Percentiles rank a stretch among this genome's conserved stretches.
Conservation (phyloP, 225 moss, liverwort and hornwort genomes). For the Sphagnum contortum region DNA sequence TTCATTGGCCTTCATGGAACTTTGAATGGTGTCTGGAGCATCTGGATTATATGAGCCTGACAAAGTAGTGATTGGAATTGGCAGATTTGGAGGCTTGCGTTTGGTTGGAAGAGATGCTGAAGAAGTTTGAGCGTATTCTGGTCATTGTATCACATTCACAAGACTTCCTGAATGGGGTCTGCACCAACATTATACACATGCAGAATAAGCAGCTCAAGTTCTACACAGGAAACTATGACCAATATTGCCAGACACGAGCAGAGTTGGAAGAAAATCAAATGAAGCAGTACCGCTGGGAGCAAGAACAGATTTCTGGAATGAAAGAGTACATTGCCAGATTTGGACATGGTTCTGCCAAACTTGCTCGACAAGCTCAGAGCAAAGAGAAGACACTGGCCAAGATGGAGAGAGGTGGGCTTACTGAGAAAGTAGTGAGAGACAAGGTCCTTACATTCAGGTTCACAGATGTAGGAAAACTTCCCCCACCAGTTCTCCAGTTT, state of each 20-base stretch:
- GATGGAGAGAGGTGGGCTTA: slow-evolving; percentile 88
- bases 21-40: not conserved
- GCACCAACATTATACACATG: slow-evolving; percentile 93
- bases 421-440: slow-evolving; percentile 75
- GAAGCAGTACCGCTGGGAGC: slow-evolving; percentile 95
- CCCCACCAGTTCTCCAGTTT: slow-evolving; percentile 86
- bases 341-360: slow-evolving; percentile 86
- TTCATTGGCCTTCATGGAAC: not conserved
- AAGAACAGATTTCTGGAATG: slow-evolving; percentile 85
- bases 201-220: slow-evolving; percentile 83
- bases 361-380: slow-evolving; percentile 88
- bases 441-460: slow-evolving; percentile 82
- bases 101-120: slow-evolving; percentile 77
- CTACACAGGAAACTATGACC: slow-evolving; percentile 79
- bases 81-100: slow-evolving; percentile 91
- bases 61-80: not conserved
- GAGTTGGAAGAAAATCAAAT: slow-evolving; percentile 93
- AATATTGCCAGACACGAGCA: slow-evolving; percentile 61
- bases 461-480: slow-evolving; percentile 83
- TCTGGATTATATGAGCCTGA: too few relatives aligned
- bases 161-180: slow-evolving; percentile 81
- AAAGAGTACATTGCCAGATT: slow-evolving; percentile 90
- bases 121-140: slow-evolving; percentile 83
- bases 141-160: slow-evolving; percentile 89
- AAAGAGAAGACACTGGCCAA: slow-evolving; percentile 89